Percentiles rank a stretch among this genome's conserved stretches.
phyloP scores from a whole-genome alignment of 345 rosid species.

The Sapria himalayana region DNA sequence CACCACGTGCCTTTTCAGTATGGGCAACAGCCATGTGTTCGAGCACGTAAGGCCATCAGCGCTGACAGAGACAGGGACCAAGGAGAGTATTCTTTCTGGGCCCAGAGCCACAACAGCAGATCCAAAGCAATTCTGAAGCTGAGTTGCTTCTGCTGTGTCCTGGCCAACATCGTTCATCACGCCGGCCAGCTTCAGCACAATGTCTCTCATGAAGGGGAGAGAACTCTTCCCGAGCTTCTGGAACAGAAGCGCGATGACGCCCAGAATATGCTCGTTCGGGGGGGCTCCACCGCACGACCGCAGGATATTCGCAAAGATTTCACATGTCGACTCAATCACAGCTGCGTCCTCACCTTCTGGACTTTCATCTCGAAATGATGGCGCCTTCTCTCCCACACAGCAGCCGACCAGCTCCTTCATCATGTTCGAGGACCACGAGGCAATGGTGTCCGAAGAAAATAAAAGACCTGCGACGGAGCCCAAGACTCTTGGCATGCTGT shows the following conservation, averaged over 20 bases:
- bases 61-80: slow-evolving; percentile 47
- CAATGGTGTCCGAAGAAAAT: slow-evolving; percentile 22
- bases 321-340: slow-evolving; percentile 28
- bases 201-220: slow-evolving; percentile 37
- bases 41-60: slow-evolving; percentile 29
- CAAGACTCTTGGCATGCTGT: slow-evolving; percentile 29
- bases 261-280: slow-evolving; percentile 43
- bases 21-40: slow-evolving; percentile 65
- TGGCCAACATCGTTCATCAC: slow-evolving; percentile 22
- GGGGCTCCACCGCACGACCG: slow-evolving; percentile 26
- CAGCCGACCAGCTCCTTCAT: slow-evolving; percentile 40
- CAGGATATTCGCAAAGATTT: slow-evolving; percentile 30
- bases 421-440: slow-evolving; percentile 37
- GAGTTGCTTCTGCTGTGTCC: slow-evolving; percentile 17
- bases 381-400: slow-evolving; percentile 17
- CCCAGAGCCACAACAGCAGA: slow-evolving; percentile 74
- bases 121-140: slow-evolving; percentile 70
- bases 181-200: slow-evolving; percentile 45
- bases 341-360: slow-evolving; percentile 20
- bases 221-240: slow-evolving; percentile 52
- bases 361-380: slow-evolving; percentile 16
- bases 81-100: slow-evolving; percentile 40
- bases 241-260: slow-evolving; percentile 30
- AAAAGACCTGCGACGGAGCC: slow-evolving; percentile 47
- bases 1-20: slow-evolving; percentile 36